Evolutionary conservation across 2,329 filamentous ascomycete species (phyloP).

Genomic region (Neocucurbitaria cava): DNA sequence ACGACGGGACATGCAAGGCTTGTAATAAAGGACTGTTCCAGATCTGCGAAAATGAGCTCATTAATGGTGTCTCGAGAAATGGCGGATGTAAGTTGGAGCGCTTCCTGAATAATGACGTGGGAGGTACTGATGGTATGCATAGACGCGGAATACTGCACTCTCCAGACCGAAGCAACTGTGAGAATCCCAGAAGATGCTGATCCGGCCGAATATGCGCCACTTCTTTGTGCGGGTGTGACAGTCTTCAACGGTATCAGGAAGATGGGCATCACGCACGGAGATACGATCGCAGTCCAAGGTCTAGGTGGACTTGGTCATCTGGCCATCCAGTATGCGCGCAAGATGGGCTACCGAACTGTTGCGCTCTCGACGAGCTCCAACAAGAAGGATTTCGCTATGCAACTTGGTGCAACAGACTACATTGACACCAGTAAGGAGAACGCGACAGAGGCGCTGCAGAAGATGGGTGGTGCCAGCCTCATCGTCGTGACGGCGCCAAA

Average conservation of each 20-base stretch:
- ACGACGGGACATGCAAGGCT: conserved; percentile 66
- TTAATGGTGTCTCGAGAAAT: conserved; percentile 71
- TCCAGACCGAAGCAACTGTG: conserved; percentile 67
- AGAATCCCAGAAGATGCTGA: conserved; percentile 57
- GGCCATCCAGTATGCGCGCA: conserved; percentile 60
- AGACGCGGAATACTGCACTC: conserved; percentile 66
- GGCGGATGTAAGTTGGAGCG: conserved; percentile 64
- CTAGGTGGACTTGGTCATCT: conserved; percentile 62
- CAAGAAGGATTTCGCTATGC: conserved; percentile 62
- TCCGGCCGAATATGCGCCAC: conserved; percentile 54
- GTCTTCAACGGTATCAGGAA: conserved; percentile 61
- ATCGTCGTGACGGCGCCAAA: conserved; percentile 71
- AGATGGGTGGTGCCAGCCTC: conserved; percentile 67
- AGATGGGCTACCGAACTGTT: conserved; percentile 61
- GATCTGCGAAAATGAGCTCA: conserved; percentile 66
- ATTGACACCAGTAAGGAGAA: conserved; percentile 62
- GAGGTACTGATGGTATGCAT: background rate
- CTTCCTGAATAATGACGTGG: background rate
- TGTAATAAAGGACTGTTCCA: conserved; percentile 72
- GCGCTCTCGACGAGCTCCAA: conserved; percentile 57
- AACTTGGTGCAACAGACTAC: conserved; percentile 65
- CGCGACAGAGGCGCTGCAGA: conserved; percentile 57
- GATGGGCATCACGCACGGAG: conserved; percentile 55
- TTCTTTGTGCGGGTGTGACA: conserved; percentile 59
- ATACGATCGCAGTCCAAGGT: conserved; percentile 60